Evolutionary conservation across 192 early-diverging fungal species (phyloP).

Genomic region (Backusella liffmaniae): DNA sequence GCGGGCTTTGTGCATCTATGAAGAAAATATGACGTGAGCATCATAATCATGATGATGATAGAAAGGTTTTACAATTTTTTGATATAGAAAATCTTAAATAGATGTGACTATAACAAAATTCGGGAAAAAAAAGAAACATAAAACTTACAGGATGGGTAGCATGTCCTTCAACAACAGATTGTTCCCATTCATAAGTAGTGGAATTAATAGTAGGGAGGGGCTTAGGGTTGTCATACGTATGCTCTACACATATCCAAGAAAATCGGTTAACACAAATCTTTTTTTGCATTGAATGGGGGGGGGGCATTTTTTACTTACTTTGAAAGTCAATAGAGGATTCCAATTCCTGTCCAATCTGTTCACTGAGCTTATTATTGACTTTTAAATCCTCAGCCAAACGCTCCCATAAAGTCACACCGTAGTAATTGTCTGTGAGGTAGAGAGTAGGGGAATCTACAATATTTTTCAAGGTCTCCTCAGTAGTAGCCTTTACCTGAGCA

Average conservation of each 20-base stretch:
- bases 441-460: background rate
- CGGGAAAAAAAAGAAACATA: background rate
- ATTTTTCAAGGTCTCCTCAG: background rate
- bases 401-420: slow-evolving; percentile 42
- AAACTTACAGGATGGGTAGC: slow-evolving; percentile 59
- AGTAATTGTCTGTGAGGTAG: slow-evolving; percentile 16
- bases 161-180: slow-evolving; percentile 63
- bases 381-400: slow-evolving; percentile 43
- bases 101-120: background rate
- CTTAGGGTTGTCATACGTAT: slow-evolving; percentile 38
- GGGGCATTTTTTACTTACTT: slow-evolving; percentile 33
- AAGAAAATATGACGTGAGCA: slow-evolving; percentile 1
- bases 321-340: slow-evolving; percentile 54
- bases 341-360: slow-evolving; percentile 48
- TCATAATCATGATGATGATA: too few relatives aligned
- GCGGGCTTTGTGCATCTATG: slow-evolving; percentile 61
- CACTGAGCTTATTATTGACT: slow-evolving; percentile 31
- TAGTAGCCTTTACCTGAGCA: background rate
- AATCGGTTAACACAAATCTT: background rate
- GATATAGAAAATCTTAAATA: background rate
- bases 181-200: slow-evolving; percentile 61
- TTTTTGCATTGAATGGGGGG: background rate
- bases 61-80: background rate
- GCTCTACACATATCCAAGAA: background rate
- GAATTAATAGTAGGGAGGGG: slow-evolving; percentile 35